Percentiles rank a stretch among this genome's conserved stretches.
phyloP scores from a whole-genome alignment of 352 stramenopile species.

The Globisporangium mamillatum region DNA sequence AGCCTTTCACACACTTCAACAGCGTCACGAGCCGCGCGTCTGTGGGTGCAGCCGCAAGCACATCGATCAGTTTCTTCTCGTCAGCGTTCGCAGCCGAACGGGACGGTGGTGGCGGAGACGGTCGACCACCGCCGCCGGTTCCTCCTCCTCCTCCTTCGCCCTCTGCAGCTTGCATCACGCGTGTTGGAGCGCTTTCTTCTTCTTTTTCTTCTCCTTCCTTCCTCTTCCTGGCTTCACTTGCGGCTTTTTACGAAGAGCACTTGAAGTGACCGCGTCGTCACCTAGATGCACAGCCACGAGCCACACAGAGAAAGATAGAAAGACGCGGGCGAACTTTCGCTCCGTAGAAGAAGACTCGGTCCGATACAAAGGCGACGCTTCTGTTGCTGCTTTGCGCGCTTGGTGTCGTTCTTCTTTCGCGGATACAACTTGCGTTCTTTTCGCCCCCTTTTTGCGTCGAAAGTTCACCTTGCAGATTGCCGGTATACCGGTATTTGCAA shows the following conservation, averaged over 20 bases:
- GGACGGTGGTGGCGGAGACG: background rate
- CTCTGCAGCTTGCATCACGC: constrained; percentile 17
- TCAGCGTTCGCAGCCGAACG: constrained; percentile 28
- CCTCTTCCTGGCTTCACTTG: background rate
- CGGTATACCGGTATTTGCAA: background rate
- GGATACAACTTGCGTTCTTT: background rate
- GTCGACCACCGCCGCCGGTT: background rate
- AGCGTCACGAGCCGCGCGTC: constrained; percentile 47
- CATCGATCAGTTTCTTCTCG: constrained; percentile 62
- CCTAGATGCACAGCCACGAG: background rate
- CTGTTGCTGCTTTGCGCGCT: background rate
- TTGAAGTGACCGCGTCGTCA: background rate
- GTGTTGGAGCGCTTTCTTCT: background rate
- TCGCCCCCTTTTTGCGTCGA: background rate
- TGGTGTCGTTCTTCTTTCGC: constrained; percentile 8
- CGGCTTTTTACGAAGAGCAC: background rate
- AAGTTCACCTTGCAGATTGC: background rate
- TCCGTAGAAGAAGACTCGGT: background rate
- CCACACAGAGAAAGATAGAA: background rate
- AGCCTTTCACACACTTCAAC: constrained; percentile 67
- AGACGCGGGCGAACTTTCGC: background rate
- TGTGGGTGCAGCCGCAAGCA: constrained; percentile 43
- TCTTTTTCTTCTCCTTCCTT: background rate
- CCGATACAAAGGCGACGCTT: background rate
- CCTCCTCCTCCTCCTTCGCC: constrained; percentile 8